Conservation (phyloP, 1,139 yeast genomes). For the Nakaseomyces uthaithaninus region DNA sequence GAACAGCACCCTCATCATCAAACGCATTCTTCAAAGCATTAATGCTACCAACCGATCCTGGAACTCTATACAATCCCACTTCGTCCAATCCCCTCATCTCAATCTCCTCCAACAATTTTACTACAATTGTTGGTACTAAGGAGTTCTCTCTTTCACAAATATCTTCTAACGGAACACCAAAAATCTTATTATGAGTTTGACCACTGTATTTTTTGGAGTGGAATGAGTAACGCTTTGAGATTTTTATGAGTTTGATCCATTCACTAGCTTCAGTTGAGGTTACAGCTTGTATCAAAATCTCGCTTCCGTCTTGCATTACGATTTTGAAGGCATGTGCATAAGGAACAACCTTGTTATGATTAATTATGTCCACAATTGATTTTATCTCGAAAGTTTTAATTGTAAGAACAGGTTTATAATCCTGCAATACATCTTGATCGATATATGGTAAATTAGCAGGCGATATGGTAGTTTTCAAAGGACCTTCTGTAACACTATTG, state of each 20-base stretch:
- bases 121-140: slow-evolving; percentile 57
- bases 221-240: slow-evolving; percentile 39
- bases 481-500: slow-evolving; percentile 9
- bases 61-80: slow-evolving; percentile 85
- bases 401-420: slow-evolving; percentile 46
- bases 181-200: slow-evolving; percentile 43
- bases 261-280: slow-evolving; percentile 58
- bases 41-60: slow-evolving; percentile 79
- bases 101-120: slow-evolving; percentile 58
- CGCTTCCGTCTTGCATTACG: slow-evolving; percentile 46
- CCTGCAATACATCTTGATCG: slow-evolving; percentile 37
- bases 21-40: slow-evolving; percentile 61
- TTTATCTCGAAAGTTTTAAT: slow-evolving; percentile 53
- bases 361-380: slow-evolving; percentile 34
- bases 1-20: slow-evolving; percentile 54
- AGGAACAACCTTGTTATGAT: slow-evolving; percentile 30
- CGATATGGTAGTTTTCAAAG: slow-evolving; percentile 25
- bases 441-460: slow-evolving; percentile 56
- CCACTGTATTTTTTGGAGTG: slow-evolving; percentile 35
- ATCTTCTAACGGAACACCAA: slow-evolving; percentile 80
- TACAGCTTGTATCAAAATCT: slow-evolving; percentile 61
- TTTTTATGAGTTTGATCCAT: slow-evolving; percentile 52
- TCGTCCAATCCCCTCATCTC: slow-evolving; percentile 82
- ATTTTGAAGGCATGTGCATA: slow-evolving; percentile 47
- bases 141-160: slow-evolving; percentile 66